Evolutionary conservation across 2,329 filamentous ascomycete genomes (phyloP), one percentile per base, ranked within the genome.

Genomic region (Alternaria ethzedia): DNA sequence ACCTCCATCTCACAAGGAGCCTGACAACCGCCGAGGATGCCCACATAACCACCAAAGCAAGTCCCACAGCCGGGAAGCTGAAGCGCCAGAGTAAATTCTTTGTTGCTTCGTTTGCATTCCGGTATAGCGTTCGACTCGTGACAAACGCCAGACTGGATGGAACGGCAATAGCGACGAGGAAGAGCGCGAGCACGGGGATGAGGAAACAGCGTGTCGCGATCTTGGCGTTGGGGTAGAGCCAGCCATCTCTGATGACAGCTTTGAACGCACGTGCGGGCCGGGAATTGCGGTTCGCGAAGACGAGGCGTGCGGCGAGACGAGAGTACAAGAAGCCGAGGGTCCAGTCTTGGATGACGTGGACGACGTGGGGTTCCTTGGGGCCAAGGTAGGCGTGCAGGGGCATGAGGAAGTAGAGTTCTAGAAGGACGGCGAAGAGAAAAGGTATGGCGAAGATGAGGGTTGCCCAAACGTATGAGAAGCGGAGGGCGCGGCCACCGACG

Each of bases 341-440:
- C 94, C 95, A 99, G 61, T 94, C 90, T 77, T 98, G 95, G 45
- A 98, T 90, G 65, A 98, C 86, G 66, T 96, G 91, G 45, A 98
- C 88, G 8, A 90, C 92, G 75, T 96, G 93, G 15, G 80, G 79
- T 55, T 82, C 84, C 49, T 76, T 65, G n/a, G 76, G 76, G 4
- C 75, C 79, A 26, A 81, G 73, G 75, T 94, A 93, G 0, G 93
- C 94, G 76, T 97, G 92, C 4, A 97, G 82, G 1, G 96, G 96
- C 54, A 98, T 87, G 66, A 96, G 87, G 62, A 97, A 81, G 80
- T 98, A 99, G 44, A 97, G 86, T 79, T 99, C 95, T 65, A 96
- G 87, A 12, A 97, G 79, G 2, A 93, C 83, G 1, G 94, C 91
- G 63, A 95, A 89, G 11, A 97, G 82, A 1, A 94, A 87, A 0